phyloP scores from a whole-genome alignment of 345 rosid genomes.

The Dipteronia sinensis region DNA sequence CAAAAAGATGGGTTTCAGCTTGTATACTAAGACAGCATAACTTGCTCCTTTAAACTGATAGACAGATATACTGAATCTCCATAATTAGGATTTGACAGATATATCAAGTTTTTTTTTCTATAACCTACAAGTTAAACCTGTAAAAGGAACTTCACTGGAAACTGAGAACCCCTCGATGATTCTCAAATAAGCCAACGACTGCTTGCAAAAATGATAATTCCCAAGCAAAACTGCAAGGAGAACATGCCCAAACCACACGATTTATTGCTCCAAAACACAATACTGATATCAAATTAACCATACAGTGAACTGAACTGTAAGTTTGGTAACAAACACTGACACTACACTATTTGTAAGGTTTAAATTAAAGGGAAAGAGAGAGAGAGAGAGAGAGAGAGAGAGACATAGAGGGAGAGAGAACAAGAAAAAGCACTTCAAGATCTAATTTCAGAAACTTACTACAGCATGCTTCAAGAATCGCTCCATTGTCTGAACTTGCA shows the following conservation, averaged over 20 bases:
- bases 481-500: constrained; percentile 80
- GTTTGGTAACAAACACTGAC: background rate
- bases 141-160: background rate
- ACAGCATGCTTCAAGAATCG: constrained; percentile 32
- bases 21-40: background rate
- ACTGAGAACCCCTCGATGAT: background rate
- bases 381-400: background rate
- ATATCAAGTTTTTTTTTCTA: background rate
- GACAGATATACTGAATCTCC: background rate
- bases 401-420: background rate
- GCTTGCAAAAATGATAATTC: background rate
- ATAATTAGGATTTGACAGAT: background rate
- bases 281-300: background rate
- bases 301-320: background rate
- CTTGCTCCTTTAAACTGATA: background rate
- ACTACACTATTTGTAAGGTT: background rate
- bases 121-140: background rate
- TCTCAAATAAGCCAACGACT: constrained; percentile 1
- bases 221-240: constrained; percentile 12
- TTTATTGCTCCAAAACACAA: background rate
- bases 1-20: background rate
- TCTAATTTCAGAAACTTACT: constrained; percentile 23
- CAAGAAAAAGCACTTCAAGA: background rate
- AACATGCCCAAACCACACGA: background rate
- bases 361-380: background rate